Evolutionary conservation across 2,329 filamentous ascomycete species (phyloP).

Genomic region (Dryadomyces quercus-mongolicae): DNA sequence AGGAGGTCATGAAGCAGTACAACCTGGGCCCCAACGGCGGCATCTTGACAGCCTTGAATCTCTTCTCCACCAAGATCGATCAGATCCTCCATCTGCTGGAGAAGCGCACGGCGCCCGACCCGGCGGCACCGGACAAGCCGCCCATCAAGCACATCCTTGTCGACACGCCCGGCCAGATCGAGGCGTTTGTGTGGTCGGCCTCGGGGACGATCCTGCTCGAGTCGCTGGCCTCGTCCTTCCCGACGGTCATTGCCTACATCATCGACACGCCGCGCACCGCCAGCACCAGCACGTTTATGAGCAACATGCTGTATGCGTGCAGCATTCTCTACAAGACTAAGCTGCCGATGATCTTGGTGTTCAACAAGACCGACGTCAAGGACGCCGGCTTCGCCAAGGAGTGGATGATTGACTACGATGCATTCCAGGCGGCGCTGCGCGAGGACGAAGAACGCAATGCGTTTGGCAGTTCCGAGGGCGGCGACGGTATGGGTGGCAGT

Average conservation of each 20-base stretch:
- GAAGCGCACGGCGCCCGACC: conserved; percentile 63
- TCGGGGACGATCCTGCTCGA: conserved; percentile 90
- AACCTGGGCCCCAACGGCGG: conserved; percentile 95
- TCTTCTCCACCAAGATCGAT: conserved; percentile 97
- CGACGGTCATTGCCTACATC: conserved; percentile 92
- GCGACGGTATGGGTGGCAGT: conserved; percentile 52
- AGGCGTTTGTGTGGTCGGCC: conserved; percentile 97
- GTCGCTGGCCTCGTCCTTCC: conserved; percentile 84
- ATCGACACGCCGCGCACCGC: conserved; percentile 92
- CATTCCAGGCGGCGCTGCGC: conserved; percentile 77
- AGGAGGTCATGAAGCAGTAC: conserved; percentile 99
- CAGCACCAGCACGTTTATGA: conserved; percentile 97
- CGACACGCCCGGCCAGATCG: conserved; percentile 94
- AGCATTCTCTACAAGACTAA: conserved; percentile 98
- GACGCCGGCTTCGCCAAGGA: conserved; percentile 86
- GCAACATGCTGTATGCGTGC: conserved; percentile 98
- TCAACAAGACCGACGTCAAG: conserved; percentile 97
- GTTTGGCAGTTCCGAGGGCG: conserved; percentile 60
- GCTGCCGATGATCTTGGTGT: conserved; percentile 94
- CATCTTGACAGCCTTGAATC: conserved; percentile 87
- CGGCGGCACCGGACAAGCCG: conserved; percentile 45
- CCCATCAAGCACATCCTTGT: conserved; percentile 76
- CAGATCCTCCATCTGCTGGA: conserved; percentile 84
- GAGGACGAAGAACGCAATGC: conserved; percentile 68
- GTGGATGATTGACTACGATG: conserved; percentile 99